Percentiles rank a stretch among this genome's conserved stretches.
phyloP scores from a whole-genome alignment of 2,329 filamentous ascomycete species.

The Colletotrichum caudatum region DNA sequence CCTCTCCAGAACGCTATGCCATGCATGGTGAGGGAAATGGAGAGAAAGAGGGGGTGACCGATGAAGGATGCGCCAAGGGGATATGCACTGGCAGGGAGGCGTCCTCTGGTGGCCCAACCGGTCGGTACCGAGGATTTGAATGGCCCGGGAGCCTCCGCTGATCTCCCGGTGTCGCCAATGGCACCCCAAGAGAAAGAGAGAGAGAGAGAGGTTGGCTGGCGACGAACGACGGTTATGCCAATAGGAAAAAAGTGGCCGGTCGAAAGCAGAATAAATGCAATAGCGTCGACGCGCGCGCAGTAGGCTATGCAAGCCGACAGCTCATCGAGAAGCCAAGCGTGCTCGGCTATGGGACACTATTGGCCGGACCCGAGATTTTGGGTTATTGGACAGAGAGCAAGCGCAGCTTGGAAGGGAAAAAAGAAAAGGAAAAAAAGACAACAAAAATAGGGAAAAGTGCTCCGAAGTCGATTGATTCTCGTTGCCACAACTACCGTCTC shows the following conservation, averaged over 20 bases:
- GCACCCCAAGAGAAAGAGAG: not conserved
- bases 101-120: conserved; percentile 32
- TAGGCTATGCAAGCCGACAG: not conserved
- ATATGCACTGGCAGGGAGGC: conserved; percentile 17
- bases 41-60: not conserved
- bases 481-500: conserved; percentile 35
- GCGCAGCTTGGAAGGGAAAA: not conserved
- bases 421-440: not conserved
- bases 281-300: conserved; percentile 4
- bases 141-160: conserved; percentile 25
- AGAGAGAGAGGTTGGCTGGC: conserved; percentile 4
- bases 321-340: conserved; percentile 9
- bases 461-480: not conserved
- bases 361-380: conserved; percentile 28
- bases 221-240: conserved; percentile 4
- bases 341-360: conserved; percentile 31
- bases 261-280: not conserved
- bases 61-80: not conserved
- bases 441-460: not conserved
- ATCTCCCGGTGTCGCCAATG: conserved; percentile 31
- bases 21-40: not conserved
- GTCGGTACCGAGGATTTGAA: conserved; percentile 33
- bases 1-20: not conserved
- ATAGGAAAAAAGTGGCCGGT: not conserved
- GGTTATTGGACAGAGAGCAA: not conserved